Evolutionary conservation across 2,329 filamentous ascomycete species (phyloP), one percentile per base, ranked within the genome.

Genomic region (Trichophyton simii): DNA sequence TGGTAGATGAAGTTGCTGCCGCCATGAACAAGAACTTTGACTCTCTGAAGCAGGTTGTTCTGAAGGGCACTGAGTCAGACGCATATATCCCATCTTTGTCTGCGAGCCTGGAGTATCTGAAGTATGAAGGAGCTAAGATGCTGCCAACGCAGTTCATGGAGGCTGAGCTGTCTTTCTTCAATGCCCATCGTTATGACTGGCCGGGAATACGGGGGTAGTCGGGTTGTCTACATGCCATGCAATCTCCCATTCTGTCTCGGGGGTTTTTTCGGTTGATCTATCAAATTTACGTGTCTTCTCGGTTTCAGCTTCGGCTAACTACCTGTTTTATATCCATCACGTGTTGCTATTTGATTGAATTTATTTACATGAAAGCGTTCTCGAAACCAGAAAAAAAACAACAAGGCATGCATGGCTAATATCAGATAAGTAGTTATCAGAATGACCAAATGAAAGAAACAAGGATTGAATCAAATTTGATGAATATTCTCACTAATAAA

Each of bases 151-250:
- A 81, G 61, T 88, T 89, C 68, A 85, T 86, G 74, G 85, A 88
- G 72, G 85, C 85, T 0, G 80, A 89, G 73, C 73, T 89, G 70
- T 85, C 88, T 68, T 87, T 84, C 67, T 89, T 89, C 69, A 86
- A 86, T 0, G 78, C 80, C 42, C 85, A 88, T 70, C 82, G 81
- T 74, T 88, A 82, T 68, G 83, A 87, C 68, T 72, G 72, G 63
- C 70, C 72, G 3, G 68, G 71, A 4, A 75, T 79, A 64, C 80
- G 80, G 65, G 78, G 77, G 1, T 81, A 85, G 28, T 31, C 28
- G 28, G 28, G 28, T 31, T 7, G 7, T 6, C 28, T 31, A 31
- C 28, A 31, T 31, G 6, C 6, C 20, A n/a, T 22, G 44, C 7
- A 18, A 25, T 52, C 20, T 9, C 4, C 46, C 9, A 28, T 28